phyloP scores from a whole-genome alignment of 371 early-diverging fungal genomes.

The Apophysomyces ossiformis region DNA sequence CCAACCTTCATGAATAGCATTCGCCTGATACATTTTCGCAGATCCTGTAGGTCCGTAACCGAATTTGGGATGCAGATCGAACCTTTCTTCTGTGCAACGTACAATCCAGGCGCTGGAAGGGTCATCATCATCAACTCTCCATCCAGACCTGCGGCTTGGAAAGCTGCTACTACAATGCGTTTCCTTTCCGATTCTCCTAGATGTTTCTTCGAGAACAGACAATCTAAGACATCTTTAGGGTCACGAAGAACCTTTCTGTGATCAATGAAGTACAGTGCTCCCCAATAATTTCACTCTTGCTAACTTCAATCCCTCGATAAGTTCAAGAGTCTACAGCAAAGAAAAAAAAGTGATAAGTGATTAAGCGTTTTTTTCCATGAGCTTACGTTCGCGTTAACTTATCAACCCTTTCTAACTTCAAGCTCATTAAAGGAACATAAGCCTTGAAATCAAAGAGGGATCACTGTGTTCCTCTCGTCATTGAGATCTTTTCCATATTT shows the following conservation, averaged over 20 bases:
- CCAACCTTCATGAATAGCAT: slow-evolving; percentile 19
- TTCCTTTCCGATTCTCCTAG: slow-evolving; percentile 3
- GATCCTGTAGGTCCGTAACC: slow-evolving; percentile 6
- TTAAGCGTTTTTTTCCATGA: no score
- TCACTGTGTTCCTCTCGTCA: neutral
- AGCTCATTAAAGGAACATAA: no score
- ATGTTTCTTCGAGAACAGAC: neutral
- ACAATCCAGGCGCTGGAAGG: slow-evolving; percentile 19
- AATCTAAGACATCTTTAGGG: slow-evolving; percentile 13
- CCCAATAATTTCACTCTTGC: no score
- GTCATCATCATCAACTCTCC: slow-evolving; percentile 21
- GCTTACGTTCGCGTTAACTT: no score
- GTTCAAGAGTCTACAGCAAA: no score
- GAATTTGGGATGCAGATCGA: slow-evolving; percentile 20
- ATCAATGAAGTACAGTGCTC: slow-evolving; percentile 6
- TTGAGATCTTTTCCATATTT: slow-evolving; percentile 15
- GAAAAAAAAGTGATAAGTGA: no score
- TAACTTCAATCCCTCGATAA: no score
- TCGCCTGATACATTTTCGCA: slow-evolving; percentile 18
- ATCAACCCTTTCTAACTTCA: no score
- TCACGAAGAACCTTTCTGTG: slow-evolving; percentile 19
- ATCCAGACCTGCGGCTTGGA: slow-evolving; percentile 24
- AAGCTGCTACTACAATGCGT: slow-evolving; percentile 17
- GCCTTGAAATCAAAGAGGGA: no score
- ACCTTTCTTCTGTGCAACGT: slow-evolving; percentile 21